Evolutionary conservation across 1,284 basidiomycete genomes (phyloP).

Genomic region (Microbotryomycetes sp.): DNA sequence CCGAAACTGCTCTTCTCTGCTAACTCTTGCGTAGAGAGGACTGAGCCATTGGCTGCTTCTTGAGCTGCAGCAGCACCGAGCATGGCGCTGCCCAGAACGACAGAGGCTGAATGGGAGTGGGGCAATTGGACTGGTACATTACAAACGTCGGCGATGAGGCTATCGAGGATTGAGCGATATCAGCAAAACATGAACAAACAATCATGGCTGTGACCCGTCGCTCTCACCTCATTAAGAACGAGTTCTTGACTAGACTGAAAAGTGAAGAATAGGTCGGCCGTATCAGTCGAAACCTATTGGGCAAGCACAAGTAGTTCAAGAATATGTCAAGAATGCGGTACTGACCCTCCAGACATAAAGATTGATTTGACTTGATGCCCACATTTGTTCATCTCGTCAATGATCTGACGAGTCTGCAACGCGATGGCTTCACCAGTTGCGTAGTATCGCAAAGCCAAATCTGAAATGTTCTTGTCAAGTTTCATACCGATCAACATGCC

Average conservation of each 20-base stretch:
- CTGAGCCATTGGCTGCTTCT: slow-evolving; percentile 33
- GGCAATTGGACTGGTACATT: slow-evolving; percentile 79
- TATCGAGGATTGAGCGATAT: slow-evolving; percentile 15
- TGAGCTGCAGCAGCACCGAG: slow-evolving; percentile 81
- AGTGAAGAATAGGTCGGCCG: background rate
- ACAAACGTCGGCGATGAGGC: slow-evolving; percentile 77
- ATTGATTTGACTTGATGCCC: slow-evolving; percentile 81
- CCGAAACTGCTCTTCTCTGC: slow-evolving; percentile 50
- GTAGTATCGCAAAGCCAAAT: slow-evolving; percentile 85
- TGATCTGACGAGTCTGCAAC: slow-evolving; percentile 89
- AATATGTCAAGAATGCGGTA: too few relatives aligned
- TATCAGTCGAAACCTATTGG: background rate
- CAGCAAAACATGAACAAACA: background rate
- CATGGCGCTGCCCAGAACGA: slow-evolving; percentile 90
- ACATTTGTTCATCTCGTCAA: slow-evolving; percentile 79
- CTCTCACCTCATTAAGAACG: slow-evolving; percentile 62
- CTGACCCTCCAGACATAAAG: slow-evolving; percentile 65
- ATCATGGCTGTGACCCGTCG: too few relatives aligned
- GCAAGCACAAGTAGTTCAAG: slow-evolving; percentile 21
- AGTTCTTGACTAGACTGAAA: slow-evolving; percentile 72
- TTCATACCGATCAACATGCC: slow-evolving; percentile 84
- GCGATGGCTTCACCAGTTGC: slow-evolving; percentile 90
- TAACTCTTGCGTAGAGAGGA: slow-evolving; percentile 45
- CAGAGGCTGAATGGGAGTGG: slow-evolving; percentile 64
- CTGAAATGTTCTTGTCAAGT: slow-evolving; percentile 67